Evolutionary conservation across 805 yeast species (phyloP), one percentile per base, ranked within the genome.

Genomic region (Teunomyces stri): DNA sequence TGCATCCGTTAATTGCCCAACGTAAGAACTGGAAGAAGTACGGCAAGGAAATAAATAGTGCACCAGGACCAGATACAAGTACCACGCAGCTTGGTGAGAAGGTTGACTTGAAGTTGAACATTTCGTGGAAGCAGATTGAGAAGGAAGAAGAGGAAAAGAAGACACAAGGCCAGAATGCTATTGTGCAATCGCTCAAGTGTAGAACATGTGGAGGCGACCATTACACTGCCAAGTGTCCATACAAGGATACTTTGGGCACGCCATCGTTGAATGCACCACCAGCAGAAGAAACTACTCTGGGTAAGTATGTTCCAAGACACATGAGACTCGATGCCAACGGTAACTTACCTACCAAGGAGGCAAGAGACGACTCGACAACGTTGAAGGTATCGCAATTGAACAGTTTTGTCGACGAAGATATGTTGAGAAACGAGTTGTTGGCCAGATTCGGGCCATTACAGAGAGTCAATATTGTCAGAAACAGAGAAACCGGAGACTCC

Each of bases 201-300:
- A 88, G 97, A 80, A 74, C 79, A 46, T 94, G 99, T 85, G 87
- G 87, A 51, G 97, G 96, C 64, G 86, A 82, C 57, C 99, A 94
- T 78, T 88, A 84, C 80, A 87, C 97, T 36, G 74, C 89, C 67
- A 85, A 86, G 74, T 94, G 99, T 87, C 99, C 99, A 53, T 89
- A 82, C 80, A 91, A 87, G 74, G 95, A 86, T 60, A 87, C 94
- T 33, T 75, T 92, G 65, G 88, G 85, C 30, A 74, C 77, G 22
- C 76, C 73, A 31, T 68, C 72, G 29, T 60, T 61, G 28, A 57
- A 72, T 41, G 74, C 75, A 45, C 68, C 72, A 33, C 72, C 76
- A 30, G 75, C 79, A 6, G 73, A 56, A 18, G 48, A 59, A n/a
- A 63, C 61, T 27, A 52, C 62, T 45, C 51, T 59, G 20, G 64